Base-by-base conservation (phyloP, 2,329 filamentous ascomycete genomes). In the Colletotrichum lentis region DNA sequence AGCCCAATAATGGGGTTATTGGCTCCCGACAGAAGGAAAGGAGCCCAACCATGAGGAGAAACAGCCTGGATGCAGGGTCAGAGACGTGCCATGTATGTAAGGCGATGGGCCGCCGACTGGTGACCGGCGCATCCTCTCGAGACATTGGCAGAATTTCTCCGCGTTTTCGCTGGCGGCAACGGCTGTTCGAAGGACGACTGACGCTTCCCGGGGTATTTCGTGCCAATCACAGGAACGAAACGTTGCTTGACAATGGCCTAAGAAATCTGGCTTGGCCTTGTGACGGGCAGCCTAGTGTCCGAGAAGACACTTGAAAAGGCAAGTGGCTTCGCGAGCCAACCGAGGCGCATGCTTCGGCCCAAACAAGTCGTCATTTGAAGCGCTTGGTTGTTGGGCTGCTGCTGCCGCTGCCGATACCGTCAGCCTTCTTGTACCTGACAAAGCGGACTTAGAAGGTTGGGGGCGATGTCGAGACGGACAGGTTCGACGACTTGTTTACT, bases 371-470 rank as follows among this genome's bases (percentile, higher is more conserved):
- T 57, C 56, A 53, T 47, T 31, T 41, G 55, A 49, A 49, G 61
- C 65, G 60, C 64, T 68, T 60, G 31, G 41, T 74, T 70, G 69
- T 10, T 35, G 31, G 27, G 27, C 27, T 31, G 27, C 27, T 27
- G 27, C 27, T 31, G 27, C 27, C 27, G 27, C 27, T 31, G 27
- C 27, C 73, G 75, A 71, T 71, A 60, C 67, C 62, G 69, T 69
- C 73, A 74, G 73, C 75, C 72, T 74, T 73, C 62, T 70, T 68
- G 74, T 76, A 72, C 74, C 73, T 73, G 70, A 65, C 64, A 43
- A 47, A 49, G 20, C 44, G 27, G 49, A 50, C 56, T 55, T 35
- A 10, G 31, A 10, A 60, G 65, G 49, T 64, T 54, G 47, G 49
- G 66, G 49, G 27, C 35, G 44, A 41, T 44, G 61, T 54, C 22